Evolutionary conservation across 1,284 basidiomycete genomes (phyloP).

Genomic region (Papiliotrema flavescens): DNA sequence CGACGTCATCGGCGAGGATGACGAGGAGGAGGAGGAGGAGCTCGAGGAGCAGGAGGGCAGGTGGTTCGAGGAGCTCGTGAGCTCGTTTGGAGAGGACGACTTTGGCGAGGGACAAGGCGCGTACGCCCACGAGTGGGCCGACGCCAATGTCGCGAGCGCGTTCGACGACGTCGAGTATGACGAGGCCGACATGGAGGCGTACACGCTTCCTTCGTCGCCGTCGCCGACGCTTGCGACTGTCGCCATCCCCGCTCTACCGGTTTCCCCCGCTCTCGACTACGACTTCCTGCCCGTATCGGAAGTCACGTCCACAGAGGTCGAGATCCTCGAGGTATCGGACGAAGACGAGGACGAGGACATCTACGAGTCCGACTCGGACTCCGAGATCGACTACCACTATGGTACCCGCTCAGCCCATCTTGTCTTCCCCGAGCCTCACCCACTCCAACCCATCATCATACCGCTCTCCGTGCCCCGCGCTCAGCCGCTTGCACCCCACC

Average conservation of each 20-base stretch:
- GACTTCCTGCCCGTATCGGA: too few relatives aligned
- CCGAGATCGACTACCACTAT: not conserved
- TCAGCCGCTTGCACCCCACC: not conserved
- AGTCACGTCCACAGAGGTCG: not conserved
- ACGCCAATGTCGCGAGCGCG: conserved; percentile 22
- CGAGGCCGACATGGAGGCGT: conserved; percentile 18
- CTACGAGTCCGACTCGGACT: conserved; percentile 5
- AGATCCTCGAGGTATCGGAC: conserved; percentile 7
- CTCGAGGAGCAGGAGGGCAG: conserved; percentile 22
- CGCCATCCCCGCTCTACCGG: conserved; percentile 2
- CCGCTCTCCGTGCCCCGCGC: not conserved
- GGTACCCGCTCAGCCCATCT: not conserved
- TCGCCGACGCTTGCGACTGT: conserved; percentile 4
- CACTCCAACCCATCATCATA: not conserved
- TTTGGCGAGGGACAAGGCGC: conserved; percentile 5
- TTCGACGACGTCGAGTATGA: conserved; percentile 23
- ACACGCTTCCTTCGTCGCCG: conserved; percentile 16
- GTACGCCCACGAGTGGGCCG: conserved; percentile 23
- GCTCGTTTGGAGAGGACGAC: conserved; percentile 28
- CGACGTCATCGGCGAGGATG: conserved; percentile 39
- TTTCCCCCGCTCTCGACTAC: not conserved
- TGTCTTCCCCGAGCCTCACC: not conserved
- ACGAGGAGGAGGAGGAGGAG: conserved; percentile 29
- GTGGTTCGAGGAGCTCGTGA: conserved; percentile 42
- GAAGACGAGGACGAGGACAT: conserved; percentile 12